Conservation (phyloP, 2,329 filamentous ascomycete genomes). For the Sporothrix variecibatus region DNA sequence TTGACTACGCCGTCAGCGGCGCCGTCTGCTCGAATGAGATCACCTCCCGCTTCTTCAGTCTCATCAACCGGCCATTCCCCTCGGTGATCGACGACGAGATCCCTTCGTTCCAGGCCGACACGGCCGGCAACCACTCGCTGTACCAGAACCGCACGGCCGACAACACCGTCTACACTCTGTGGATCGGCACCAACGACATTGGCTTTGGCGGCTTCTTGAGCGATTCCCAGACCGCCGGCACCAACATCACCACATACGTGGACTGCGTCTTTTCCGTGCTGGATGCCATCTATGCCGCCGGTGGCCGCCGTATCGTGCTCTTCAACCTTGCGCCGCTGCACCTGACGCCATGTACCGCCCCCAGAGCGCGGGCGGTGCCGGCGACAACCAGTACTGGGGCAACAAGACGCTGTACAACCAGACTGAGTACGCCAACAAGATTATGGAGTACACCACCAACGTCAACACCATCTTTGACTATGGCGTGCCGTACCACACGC, state of each 20-base stretch:
- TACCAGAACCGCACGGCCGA: constrained; percentile 50
- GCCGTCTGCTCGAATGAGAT: constrained; percentile 73
- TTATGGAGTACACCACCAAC: constrained; percentile 51
- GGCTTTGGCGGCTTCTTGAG: constrained; percentile 66
- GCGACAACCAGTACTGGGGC: constrained; percentile 49
- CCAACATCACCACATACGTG: constrained; percentile 64
- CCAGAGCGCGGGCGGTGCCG: constrained; percentile 45
- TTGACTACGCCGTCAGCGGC: constrained; percentile 72
- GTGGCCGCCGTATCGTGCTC: constrained; percentile 70
- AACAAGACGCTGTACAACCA: constrained; percentile 50
- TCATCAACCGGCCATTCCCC: constrained; percentile 60
- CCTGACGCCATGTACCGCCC: constrained; percentile 64
- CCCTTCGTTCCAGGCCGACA: constrained; percentile 56
- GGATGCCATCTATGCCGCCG: constrained; percentile 63
- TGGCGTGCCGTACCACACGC: constrained; percentile 50
- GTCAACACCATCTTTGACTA: constrained; percentile 54
- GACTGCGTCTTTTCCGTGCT: constrained; percentile 66
- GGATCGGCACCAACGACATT: constrained; percentile 82
- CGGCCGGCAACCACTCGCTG: constrained; percentile 43
- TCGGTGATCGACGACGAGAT: constrained; percentile 64
- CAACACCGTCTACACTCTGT: constrained; percentile 72
- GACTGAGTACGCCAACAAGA: constrained; percentile 50
- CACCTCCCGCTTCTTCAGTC: constrained; percentile 54
- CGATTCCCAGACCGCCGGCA: constrained; percentile 60
- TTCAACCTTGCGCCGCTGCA: constrained; percentile 70